Base-by-base conservation (phyloP, 106 monocot species). In the Vanilla planifolia region DNA sequence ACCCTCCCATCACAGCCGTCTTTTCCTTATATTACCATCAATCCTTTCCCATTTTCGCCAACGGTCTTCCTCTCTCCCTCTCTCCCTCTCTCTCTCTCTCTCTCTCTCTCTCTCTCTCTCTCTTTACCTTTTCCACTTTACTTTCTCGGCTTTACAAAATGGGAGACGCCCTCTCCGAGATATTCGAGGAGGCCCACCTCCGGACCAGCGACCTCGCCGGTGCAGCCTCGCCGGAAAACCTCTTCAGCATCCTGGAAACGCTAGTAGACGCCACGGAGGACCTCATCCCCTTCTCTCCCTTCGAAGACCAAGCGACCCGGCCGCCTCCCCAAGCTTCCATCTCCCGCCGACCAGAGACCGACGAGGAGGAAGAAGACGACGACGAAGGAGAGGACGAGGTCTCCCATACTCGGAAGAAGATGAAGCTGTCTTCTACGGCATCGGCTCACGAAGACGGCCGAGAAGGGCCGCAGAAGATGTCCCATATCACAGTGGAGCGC, bases 401-500 rank as follows among this genome's bases (percentile, higher is more conserved):
- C 4, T 23, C 60, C 33, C n/a, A n/a, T n/a, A n/a, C n/a, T n/a
- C 62, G 73, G 15, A 84, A 84, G 81, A 84, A 80, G 84, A 51
- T 58, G 20, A 81, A 73, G 79, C 26, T 51, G 2, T 16, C 53
- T 27, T 0, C 8, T 20, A 4, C 28, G 4, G 8, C 35, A 15
- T 1, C 22, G 15, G 14, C 3, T 24, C 22, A 0, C 61, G 26
- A 0, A 62, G 50, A 14, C 16, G 44, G 9, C 0, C 27, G 19
- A 2, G 67, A 75, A 6, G 83, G 88, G 13, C 77, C 58, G 60
- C 48, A 58, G 5, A 78, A 74, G 66, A 68, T 84, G 15, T 92
- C 86, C 1, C 92, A 92, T 59, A 86, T 92, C 64, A 75, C 92
- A 16, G 92, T 92, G 70, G 92, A 92, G 80, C 73, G 92, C 41